These are phyloP conservation scores for Curvularia spicifera DNA, from an alignment of 2,329 filamentous ascomycete species.

Conservation along the genomic window DNA sequence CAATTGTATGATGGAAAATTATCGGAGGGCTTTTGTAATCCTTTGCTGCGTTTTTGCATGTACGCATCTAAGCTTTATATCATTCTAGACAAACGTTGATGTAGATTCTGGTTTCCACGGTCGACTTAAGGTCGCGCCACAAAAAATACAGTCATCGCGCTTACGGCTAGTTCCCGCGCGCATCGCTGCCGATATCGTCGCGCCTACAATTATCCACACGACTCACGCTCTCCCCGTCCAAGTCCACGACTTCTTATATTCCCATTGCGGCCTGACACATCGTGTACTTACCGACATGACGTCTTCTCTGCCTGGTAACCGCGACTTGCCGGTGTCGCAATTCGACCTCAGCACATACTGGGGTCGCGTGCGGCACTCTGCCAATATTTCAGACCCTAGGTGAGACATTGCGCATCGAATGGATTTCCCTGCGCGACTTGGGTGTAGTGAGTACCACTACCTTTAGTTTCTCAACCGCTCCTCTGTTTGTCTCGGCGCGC, in stretches of 20 bases:
- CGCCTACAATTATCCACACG: neutral
- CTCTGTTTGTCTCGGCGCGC: neutral
- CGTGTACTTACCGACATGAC: conserved; percentile 56
- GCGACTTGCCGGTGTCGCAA: conserved; percentile 88
- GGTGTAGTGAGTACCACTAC: conserved; percentile 50
- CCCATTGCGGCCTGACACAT: conserved; percentile 2
- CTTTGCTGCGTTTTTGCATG: conserved; percentile 14
- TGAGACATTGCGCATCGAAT: conserved; percentile 59
- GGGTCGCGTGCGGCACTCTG: conserved; percentile 89
- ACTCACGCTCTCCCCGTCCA: conserved; percentile 7
- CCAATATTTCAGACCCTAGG: conserved; percentile 93
- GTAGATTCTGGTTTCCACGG: neutral
- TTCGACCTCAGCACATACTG: conserved; percentile 94
- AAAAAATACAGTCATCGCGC: conserved; percentile 14
- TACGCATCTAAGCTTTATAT: neutral
- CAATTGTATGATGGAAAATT: conserved; percentile 4
- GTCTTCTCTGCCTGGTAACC: conserved; percentile 66
- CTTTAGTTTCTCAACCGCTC: conserved; percentile 24
- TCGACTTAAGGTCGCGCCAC: conserved; percentile 1
- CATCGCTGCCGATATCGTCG: conserved; percentile 27
- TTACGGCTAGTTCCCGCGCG: conserved; percentile 22
- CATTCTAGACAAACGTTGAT: conserved; percentile 2
- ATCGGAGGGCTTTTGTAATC: conserved; percentile 7
- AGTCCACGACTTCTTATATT: conserved; percentile 16
- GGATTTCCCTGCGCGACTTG: conserved; percentile 23